Percentiles rank a stretch among this genome's conserved stretches.
These are phyloP conservation scores for Lepiota brunneoincarnata DNA, from an alignment of 768 basidiomycete species.

Conservation along the genomic window DNA sequence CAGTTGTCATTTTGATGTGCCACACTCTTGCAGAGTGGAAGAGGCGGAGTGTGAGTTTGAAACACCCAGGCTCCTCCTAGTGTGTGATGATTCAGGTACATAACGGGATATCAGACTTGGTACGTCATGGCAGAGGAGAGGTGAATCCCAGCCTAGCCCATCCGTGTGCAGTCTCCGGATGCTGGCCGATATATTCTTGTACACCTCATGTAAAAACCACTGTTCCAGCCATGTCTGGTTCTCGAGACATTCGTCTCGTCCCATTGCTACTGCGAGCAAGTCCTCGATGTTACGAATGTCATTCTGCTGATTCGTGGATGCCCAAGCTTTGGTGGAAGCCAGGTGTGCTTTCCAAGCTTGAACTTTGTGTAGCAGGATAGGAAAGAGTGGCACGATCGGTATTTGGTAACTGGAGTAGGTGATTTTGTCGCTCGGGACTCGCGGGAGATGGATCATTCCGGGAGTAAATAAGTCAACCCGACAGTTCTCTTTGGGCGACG, in stretches of 20 bases:
- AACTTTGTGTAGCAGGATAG: slow-evolving; percentile 32
- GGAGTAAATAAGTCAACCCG: slow-evolving; percentile 19
- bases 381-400: slow-evolving; percentile 23
- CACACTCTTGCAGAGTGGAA: background rate
- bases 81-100: no score
- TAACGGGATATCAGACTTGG: no score
- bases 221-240: slow-evolving; percentile 13
- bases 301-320: slow-evolving; percentile 1
- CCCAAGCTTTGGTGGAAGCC: slow-evolving; percentile 2
- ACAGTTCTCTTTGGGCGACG: slow-evolving; percentile 3
- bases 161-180: background rate
- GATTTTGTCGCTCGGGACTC: slow-evolving; percentile 10
- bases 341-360: slow-evolving; percentile 20
- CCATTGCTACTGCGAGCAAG: slow-evolving; percentile 9
- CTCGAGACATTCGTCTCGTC: background rate
- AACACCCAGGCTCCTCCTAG: no score
- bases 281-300: slow-evolving; percentile 17
- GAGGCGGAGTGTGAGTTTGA: no score
- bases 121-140: no score
- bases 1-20: slow-evolving; percentile 24
- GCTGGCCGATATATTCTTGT: background rate
- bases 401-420: slow-evolving; percentile 1
- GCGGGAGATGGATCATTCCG: slow-evolving; percentile 18
- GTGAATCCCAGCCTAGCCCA: background rate
- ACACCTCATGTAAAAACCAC: slow-evolving; percentile 16